Evolutionary conservation across 2,329 filamentous ascomycete genomes (phyloP), one percentile per base, ranked within the genome.

Genomic region (Hymenoscyphus linearis): DNA sequence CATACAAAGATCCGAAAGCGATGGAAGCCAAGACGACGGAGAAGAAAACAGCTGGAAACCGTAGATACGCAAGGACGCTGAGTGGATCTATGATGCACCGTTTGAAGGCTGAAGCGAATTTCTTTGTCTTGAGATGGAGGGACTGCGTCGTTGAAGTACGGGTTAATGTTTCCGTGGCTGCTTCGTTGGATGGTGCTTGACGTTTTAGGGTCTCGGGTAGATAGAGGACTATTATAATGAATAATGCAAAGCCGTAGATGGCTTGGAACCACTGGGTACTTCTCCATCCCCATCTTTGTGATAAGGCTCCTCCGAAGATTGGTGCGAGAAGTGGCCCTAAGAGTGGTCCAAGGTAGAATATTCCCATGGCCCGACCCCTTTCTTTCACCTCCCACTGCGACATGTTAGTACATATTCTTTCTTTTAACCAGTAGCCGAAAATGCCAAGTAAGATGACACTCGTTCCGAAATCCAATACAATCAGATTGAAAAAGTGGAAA

Each of bases 311-410:
- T 58, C 90, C 91, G 35, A 95, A 79, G 58, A 95, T 88, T 1
- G 91, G 91, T 0, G 88, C 85, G 5, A 93, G 73, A 14, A 95
- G 75, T 0, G 91, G 91, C 0, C 90, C 90, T 55, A 86, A 82
- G 9, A 95, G 75, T 0, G 91, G 90, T 0, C 91, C 91, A 0
- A 95, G 80, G 68, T 93, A 95, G 74, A 93, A 95, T 47, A 90
- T 80, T 2, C 88, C 85, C 90, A 95, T 95, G n/a, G 90, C 90
- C 16, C 78, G 78, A 2, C 91, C 91, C 56, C 91, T 79, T 72
- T 93, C 87, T 55, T 78, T 80, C 0, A 85, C 75, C 65, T 91
- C 87, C 87, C 90, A 96, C 31, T 31, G 31, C 5, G 5, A 9
- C 31, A 31, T 7, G 10, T 31, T 31, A 31, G 31, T 31, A 31